A percentile compares a stretch with the other conserved stretches of the same genome.
phyloP scores from a whole-genome alignment of 306 rosid genomes.

The Vicia sativa region DNA sequence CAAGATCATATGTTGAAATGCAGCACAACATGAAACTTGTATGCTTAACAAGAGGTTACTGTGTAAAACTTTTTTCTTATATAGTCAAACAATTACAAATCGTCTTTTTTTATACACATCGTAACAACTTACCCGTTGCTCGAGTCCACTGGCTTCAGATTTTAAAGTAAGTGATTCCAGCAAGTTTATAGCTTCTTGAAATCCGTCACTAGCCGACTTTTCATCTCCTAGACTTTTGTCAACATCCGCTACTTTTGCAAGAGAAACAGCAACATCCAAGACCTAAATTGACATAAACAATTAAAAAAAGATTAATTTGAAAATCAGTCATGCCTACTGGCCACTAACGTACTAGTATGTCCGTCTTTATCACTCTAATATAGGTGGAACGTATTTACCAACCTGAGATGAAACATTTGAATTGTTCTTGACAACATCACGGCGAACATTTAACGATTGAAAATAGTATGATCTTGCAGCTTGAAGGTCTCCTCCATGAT shows the following conservation, averaged over 20 bases:
- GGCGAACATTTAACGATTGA: slow-evolving; percentile 82
- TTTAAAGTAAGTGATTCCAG: slow-evolving; percentile 67
- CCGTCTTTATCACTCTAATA: no score
- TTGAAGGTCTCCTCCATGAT: slow-evolving; percentile 83
- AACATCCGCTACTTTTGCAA: slow-evolving; percentile 90
- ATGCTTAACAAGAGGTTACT: no score
- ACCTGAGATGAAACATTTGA: slow-evolving; percentile 81
- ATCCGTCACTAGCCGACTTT: slow-evolving; percentile 67
- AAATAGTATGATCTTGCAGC: slow-evolving; percentile 80
- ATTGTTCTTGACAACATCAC: slow-evolving; percentile 62
- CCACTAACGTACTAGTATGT: no score
- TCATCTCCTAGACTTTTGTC: slow-evolving; percentile 85
- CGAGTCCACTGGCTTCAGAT: slow-evolving; percentile 64
- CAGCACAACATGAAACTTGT: neutral
- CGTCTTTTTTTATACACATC: no score
- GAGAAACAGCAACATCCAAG: slow-evolving; percentile 83
- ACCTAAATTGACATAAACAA: slow-evolving; percentile 51
- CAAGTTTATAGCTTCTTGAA: slow-evolving; percentile 80
- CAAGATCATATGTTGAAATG: slow-evolving; percentile 25
- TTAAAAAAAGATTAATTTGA: no score
- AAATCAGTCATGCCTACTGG: no score
- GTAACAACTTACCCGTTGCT: slow-evolving; percentile 62
- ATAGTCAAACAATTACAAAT: no score
- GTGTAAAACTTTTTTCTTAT: no score
- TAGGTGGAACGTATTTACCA: slow-evolving; percentile 33